Evolutionary conservation across 371 early-diverging fungal species (phyloP), one percentile per base, ranked within the genome.

Genomic region (Apophysomyces sp.): DNA sequence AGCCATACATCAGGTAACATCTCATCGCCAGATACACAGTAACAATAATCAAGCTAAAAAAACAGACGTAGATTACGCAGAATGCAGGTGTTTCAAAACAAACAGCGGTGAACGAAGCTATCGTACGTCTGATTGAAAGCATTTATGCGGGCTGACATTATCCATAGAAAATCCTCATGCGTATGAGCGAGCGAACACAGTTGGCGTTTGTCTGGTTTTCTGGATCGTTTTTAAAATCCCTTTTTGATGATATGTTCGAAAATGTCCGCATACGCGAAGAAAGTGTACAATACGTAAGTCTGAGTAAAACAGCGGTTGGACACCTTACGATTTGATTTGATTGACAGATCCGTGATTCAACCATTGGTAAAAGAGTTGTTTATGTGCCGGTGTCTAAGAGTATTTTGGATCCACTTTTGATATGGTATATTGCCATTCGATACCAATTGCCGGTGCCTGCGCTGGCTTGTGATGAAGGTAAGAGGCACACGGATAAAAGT

Each of bases 131-230:
- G n/a, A 6, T 39, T 16, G 29, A 29, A 27, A 21, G 7, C 30
- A 29, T 31, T 31, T 6, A 11, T 28, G 18, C 24, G 15, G 21
- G 4, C 26, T 12, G 40, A 52, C 2, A 12, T 27, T 26, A 29
- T 37, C 31, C 32, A 12, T 60, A 68, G 71, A 76, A 77, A 59
- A 76, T 78, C 13, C 56, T 78, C 39, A 60, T 72, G 57, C 70
- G 78, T 1, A 78, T 81, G 82, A 76, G 82, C 31, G 82, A 81
- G 53, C 69, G 82, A 21, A 81, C 82, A 1, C 78, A 78, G 26
- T 49, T 78, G 5, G 72, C 77, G 2, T 81, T 78, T 57, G 78
- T 81, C 11, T 81, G 78, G 77, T 78, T 81, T 44, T 63, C 77
- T 0, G 77, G 75, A 1, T 72, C 74, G 0, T 75, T 81, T 29